Base-by-base conservation (phyloP, 495 filamentous ascomycete species). In the Lichenothelia convexa region DNA sequence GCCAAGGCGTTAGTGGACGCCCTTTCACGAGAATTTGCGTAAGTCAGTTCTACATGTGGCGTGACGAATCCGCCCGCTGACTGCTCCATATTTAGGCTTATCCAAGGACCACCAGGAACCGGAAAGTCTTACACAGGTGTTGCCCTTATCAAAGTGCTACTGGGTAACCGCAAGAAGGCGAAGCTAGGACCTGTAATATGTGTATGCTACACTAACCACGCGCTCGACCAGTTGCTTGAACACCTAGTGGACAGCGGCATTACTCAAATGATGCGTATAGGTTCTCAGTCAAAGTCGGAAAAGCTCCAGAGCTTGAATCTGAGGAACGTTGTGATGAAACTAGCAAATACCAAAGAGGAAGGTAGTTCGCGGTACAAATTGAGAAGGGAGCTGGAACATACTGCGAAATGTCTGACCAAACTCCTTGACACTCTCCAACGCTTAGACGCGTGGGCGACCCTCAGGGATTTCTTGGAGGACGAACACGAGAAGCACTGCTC, bases 81-180 rank as follows among this genome's bases (percentile, higher is more conserved):
- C n/a, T n/a, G n/a, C n/a, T n/a, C n/a, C n/a, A n/a, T n/a, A n/a
- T n/a, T n/a, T n/a, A n/a, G n/a, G n/a, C 55, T 84, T 0, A 78
- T 86, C 21, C 79, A 89, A 60, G 82, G 82, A 0, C 82, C 81
- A 0, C 82, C 82, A 3, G 81, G 82, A 1, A 86, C 80, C 2
- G 81, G 82, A 3, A 89, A 91, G 49, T 68, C 61, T 36, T 79
- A 63, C 39, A 68, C 64, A 0, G 73, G 69, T 3, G 62, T 71
- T n/a, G 55, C 61, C 22, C 46, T 73, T 32, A 61, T 81, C 16
- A 69, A 79, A 42, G 65, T 70, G 1, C 50, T 87, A 5, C 51
- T 86, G 2, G 60, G 55, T 6, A 78, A 79, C 45, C 65, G 66
- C 27, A 42, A 34, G 1, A 43, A 45, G 22, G 61, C 58, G 0